These are phyloP conservation scores for Suillus tomentosus DNA, from an alignment of 768 basidiomycete genomes.

Conservation along the genomic window DNA sequence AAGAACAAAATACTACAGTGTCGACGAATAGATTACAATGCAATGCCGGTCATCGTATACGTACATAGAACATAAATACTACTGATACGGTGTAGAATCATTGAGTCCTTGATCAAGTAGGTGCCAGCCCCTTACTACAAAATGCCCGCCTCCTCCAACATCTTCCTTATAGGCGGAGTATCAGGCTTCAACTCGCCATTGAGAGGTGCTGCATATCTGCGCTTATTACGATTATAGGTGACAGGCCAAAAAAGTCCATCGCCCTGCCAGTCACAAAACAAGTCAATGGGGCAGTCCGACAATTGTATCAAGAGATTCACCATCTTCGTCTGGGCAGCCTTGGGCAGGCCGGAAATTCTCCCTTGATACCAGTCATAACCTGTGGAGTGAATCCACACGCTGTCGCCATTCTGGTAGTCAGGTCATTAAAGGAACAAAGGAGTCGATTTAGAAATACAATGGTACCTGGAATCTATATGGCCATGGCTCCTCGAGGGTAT, in stretches of 20 bases:
- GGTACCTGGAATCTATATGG: constrained; percentile 50
- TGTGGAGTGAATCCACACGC: constrained; percentile 53
- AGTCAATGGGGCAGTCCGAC: background rate
- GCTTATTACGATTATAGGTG: constrained; percentile 41
- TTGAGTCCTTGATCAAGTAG: background rate
- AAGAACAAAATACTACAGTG: background rate
- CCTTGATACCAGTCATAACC: constrained; percentile 55
- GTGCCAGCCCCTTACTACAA: background rate
- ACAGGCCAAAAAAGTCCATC: constrained; percentile 58
- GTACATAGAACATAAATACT: constrained; percentile 3
- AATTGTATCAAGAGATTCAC: constrained; percentile 34
- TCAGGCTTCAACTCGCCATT: constrained; percentile 72
- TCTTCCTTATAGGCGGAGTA: constrained; percentile 41
- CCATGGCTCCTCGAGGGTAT: constrained; percentile 51
- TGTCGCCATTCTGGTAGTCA: constrained; percentile 42
- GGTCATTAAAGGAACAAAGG: constrained; percentile 9
- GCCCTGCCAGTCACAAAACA: constrained; percentile 35
- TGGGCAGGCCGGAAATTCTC: constrained; percentile 46
- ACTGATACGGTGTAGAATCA: background rate
- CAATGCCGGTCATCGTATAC: background rate
- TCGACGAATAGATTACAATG: background rate
- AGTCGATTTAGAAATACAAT: background rate
- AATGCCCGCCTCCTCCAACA: constrained; percentile 49
- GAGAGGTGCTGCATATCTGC: constrained; percentile 63
- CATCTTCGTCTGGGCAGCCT: constrained; percentile 47